Percentiles rank a stretch among this genome's conserved stretches.
These are phyloP conservation scores for Xylariaceae sp. DNA, from an alignment of 2,329 filamentous ascomycete genomes.

Conservation along the genomic window DNA sequence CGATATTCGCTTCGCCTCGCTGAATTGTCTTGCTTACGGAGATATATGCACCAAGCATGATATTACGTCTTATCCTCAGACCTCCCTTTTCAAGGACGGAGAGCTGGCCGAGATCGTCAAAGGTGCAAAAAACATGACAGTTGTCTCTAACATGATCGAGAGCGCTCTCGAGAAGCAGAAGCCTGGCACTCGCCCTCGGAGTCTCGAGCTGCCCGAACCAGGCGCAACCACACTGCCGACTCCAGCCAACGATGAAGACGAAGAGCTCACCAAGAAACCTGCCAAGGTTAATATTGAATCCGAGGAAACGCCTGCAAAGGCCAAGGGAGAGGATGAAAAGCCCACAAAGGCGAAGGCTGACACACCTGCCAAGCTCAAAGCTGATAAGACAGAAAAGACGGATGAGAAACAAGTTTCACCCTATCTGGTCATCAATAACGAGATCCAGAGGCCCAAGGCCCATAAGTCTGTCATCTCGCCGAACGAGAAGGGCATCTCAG, in stretches of 20 bases:
- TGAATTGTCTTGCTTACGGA: constrained; percentile 82
- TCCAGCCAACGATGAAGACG: constrained; percentile 10
- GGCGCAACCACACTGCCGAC: constrained; percentile 51
- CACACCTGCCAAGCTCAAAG: background rate
- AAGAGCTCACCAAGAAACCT: constrained; percentile 10
- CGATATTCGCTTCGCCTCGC: constrained; percentile 78
- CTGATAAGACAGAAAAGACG: constrained; percentile 17
- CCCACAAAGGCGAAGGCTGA: constrained; percentile 11
- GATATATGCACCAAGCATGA: constrained; percentile 70
- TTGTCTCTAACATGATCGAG: constrained; percentile 69
- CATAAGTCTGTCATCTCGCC: constrained; percentile 53
- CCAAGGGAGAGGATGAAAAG: constrained; percentile 22
- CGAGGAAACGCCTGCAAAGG: constrained; percentile 17
- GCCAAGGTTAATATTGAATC: constrained; percentile 19
- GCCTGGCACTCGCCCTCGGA: constrained; percentile 72
- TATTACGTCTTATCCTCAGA: constrained; percentile 69
- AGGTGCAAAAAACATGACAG: constrained; percentile 64
- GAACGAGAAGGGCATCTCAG: constrained; percentile 72
- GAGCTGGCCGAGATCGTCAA: constrained; percentile 57
- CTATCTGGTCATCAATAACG: constrained; percentile 2
- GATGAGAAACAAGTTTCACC: constrained; percentile 3
- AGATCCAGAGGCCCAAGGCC: constrained; percentile 32
- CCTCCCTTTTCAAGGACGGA: constrained; percentile 77
- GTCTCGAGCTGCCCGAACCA: constrained; percentile 64
- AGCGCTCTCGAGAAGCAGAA: constrained; percentile 69